Evolutionary conservation across 2,329 filamentous ascomycete species (phyloP).

Genomic region (Kalmusia sp.): DNA sequence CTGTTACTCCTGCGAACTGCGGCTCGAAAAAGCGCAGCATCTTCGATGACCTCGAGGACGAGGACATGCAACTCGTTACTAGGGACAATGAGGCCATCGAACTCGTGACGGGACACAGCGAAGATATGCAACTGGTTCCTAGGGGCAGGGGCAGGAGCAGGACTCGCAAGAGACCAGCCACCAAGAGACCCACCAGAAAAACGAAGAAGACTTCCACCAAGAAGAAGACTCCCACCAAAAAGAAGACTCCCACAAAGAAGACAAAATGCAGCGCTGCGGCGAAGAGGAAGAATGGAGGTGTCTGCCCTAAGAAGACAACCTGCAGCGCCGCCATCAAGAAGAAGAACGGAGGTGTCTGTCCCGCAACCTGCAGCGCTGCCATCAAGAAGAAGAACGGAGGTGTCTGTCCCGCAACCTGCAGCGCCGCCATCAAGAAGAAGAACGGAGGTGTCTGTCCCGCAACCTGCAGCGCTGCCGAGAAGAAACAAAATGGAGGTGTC

Average conservation of each 20-base stretch:
- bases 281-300: background rate
- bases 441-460: background rate
- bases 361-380: background rate
- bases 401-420: background rate
- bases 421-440: background rate
- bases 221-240: background rate
- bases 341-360: background rate
- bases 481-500: constrained; percentile 3
- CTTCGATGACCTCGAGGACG: background rate
- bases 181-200: background rate
- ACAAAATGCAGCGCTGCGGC: background rate
- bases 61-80: background rate
- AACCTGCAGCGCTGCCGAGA: constrained; percentile 5
- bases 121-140: constrained; percentile 1
- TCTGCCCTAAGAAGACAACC: background rate
- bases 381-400: constrained; percentile 4
- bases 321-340: background rate
- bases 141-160: constrained; percentile 1
- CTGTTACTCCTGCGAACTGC: background rate
- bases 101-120: background rate
- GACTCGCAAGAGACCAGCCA: background rate
- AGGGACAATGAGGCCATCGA: too few relatives aligned
- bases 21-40: background rate
- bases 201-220: background rate
- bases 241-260: background rate